Percentiles rank a stretch among this genome's conserved stretches.
Conservation (phyloP, 306 rosid genomes). For the Quercus ilex region DNA sequence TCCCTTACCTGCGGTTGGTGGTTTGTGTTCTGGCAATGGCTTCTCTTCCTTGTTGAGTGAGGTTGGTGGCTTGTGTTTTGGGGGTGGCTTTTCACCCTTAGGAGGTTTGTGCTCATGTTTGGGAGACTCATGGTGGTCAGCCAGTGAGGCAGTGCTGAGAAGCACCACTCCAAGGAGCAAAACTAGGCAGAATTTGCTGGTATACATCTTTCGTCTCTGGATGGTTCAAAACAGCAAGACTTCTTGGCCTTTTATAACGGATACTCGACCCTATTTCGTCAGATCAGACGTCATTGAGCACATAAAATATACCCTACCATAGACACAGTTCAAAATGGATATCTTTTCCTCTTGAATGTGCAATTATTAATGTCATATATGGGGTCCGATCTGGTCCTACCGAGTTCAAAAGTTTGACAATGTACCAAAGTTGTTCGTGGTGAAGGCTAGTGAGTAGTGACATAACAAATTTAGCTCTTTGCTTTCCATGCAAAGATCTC, state of each 20-base stretch:
- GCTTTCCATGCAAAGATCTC: too few species aligned
- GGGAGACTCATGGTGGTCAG: neutral
- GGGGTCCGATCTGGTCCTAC: neutral
- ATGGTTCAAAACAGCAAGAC: neutral
- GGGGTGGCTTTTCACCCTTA: constrained; percentile 5
- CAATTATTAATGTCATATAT: too few species aligned
- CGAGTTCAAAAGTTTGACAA: neutral
- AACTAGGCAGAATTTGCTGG: neutral
- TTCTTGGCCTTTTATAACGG: neutral
- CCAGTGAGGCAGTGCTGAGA: neutral
- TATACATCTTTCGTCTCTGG: neutral
- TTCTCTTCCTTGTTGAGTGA: neutral
- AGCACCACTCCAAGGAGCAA: neutral
- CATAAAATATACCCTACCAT: neutral
- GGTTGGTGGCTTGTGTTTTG: neutral
- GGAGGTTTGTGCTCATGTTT: neutral
- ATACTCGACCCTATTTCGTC: neutral
- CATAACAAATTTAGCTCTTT: too few species aligned
- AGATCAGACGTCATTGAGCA: neutral
- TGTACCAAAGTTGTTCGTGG: too few species aligned
- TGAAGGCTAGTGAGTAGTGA: too few species aligned
- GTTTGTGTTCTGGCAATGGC: neutral
- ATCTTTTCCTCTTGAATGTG: neutral
- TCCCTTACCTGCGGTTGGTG: neutral
- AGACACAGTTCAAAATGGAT: neutral